Evolutionary conservation across 2,329 filamentous ascomycete genomes (phyloP).

Genomic region (Fusarium xyrophilum): DNA sequence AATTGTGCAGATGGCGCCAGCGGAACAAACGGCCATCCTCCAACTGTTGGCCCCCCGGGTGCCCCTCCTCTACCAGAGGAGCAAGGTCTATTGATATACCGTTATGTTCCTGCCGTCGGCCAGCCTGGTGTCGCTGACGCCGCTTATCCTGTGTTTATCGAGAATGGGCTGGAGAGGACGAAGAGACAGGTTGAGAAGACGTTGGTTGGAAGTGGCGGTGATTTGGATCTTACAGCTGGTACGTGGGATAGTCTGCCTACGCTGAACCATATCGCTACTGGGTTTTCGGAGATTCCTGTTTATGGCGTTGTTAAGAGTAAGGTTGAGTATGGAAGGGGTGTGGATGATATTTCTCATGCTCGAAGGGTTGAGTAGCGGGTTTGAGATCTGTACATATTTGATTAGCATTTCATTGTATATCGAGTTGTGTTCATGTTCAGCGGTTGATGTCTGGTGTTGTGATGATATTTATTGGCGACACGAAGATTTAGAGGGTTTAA

Average conservation of each 20-base stretch:
- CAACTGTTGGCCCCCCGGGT: background rate
- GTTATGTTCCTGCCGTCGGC: conserved; percentile 14
- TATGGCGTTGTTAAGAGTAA: conserved; percentile 25
- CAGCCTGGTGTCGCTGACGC: conserved; percentile 4
- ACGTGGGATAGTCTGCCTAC: conserved; percentile 26
- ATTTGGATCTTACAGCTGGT: background rate
- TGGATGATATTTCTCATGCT: conserved; percentile 21
- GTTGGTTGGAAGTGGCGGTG: background rate
- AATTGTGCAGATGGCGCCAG: background rate
- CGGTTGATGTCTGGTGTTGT: too few relatives aligned
- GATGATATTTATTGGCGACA: too few relatives aligned
- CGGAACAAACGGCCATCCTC: background rate
- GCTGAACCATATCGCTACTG: conserved; percentile 24
- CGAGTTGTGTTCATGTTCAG: too few relatives aligned
- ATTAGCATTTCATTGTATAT: too few relatives aligned
- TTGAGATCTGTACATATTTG: too few relatives aligned
- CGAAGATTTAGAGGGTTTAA: too few relatives aligned
- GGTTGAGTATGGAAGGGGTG: conserved; percentile 11
- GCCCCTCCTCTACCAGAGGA: conserved; percentile 23
- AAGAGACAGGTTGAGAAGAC: conserved; percentile 11
- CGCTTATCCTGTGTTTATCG: conserved; percentile 4
- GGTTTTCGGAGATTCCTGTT: conserved; percentile 25
- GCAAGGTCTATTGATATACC: conserved; percentile 1
- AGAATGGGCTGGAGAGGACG: background rate
- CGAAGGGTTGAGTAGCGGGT: conserved; percentile 14